Percentiles rank a stretch among this genome's conserved stretches.
Conservation (phyloP, 2,329 filamentous ascomycete genomes). For the Pseudodiploospora longispora region DNA sequence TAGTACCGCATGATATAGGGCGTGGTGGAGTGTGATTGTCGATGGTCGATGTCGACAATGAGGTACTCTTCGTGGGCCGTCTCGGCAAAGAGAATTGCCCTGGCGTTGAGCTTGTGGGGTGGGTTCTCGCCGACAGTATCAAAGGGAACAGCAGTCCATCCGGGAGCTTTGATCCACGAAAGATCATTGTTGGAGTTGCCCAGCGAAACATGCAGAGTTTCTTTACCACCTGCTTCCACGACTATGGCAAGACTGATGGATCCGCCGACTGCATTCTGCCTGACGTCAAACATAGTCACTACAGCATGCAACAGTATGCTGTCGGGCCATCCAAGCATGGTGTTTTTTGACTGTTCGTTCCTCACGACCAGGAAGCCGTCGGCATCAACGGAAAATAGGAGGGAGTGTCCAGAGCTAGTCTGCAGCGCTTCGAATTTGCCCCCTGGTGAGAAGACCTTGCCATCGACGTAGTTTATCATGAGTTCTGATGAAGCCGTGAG, state of each 20-base stretch:
- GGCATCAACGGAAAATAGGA: constrained; percentile 2
- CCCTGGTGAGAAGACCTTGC: constrained; percentile 1
- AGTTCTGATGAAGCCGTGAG: neutral
- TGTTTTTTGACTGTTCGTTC: constrained; percentile 1
- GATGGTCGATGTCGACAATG: constrained; percentile 1
- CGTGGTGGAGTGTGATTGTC: neutral
- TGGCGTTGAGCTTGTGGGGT: too few relatives aligned
- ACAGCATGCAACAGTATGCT: neutral
- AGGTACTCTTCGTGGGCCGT: neutral
- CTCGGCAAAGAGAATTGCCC: neutral
- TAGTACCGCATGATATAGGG: neutral
- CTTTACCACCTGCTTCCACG: neutral
- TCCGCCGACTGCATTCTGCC: neutral
- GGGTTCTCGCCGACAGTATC: neutral
- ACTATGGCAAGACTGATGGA: neutral
- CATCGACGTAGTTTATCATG: constrained; percentile 5
- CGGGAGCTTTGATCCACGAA: neutral
- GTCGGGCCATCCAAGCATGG: neutral
- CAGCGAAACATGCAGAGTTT: neutral
- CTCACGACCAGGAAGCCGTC: neutral
- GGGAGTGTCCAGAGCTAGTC: constrained; percentile 2
- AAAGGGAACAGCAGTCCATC: neutral
- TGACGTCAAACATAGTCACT: constrained; percentile 3
- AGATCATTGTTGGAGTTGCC: neutral
- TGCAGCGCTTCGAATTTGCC: constrained; percentile 7